phyloP scores from a whole-genome alignment of 228 moss, liverwort and hornwort genomes.

The Sphagnum fallax region DNA sequence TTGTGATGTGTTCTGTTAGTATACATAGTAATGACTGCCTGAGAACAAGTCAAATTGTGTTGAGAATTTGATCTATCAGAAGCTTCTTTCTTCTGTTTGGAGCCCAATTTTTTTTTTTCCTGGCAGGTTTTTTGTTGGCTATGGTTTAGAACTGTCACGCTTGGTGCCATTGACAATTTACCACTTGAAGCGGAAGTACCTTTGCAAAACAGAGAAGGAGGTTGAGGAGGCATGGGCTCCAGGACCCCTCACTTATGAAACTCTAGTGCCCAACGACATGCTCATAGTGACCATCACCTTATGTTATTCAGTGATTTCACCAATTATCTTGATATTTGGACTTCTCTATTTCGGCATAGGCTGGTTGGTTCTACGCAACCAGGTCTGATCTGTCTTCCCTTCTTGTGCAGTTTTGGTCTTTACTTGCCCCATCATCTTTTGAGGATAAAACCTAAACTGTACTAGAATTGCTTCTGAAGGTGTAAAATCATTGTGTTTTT shows the following conservation, averaged over 20 bases:
- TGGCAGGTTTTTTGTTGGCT: slow-evolving; percentile 81
- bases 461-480: not conserved
- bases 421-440: not conserved
- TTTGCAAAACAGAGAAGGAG: slow-evolving; percentile 77
- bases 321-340: slow-evolving; percentile 53
- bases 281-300: slow-evolving; percentile 74
- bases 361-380: slow-evolving; percentile 76
- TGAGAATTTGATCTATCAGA: not conserved
- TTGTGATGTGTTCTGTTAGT: not conserved
- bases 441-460: not conserved
- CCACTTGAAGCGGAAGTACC: slow-evolving; percentile 53
- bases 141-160: slow-evolving; percentile 79
- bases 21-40: not conserved
- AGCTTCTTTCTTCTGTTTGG: not conserved
- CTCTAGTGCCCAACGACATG: slow-evolving; percentile 62
- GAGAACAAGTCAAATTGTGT: not conserved
- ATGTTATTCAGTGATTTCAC: slow-evolving; percentile 68
- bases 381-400: slow-evolving; percentile 30
- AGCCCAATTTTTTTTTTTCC: not conserved
- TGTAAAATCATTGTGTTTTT: not conserved
- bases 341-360: slow-evolving; percentile 72
- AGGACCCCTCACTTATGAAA: slow-evolving; percentile 60
- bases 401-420: not conserved
- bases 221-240: slow-evolving; percentile 70
- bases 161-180: slow-evolving; percentile 44